These are phyloP conservation scores for Exophiala viscosa DNA, from an alignment of 2,329 filamentous ascomycete genomes.

Conservation along the genomic window DNA sequence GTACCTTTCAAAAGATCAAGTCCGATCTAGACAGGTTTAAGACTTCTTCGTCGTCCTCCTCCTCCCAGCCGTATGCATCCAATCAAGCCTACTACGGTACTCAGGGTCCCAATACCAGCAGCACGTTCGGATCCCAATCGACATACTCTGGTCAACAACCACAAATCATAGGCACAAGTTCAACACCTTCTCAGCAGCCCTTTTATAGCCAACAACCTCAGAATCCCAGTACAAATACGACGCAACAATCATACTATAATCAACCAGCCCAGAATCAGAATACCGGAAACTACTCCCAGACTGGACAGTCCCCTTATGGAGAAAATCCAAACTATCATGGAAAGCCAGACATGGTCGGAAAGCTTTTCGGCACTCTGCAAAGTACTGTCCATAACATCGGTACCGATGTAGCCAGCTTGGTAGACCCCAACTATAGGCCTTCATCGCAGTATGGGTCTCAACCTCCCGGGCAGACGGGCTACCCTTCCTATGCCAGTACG, in stretches of 20 bases:
- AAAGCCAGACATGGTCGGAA: conserved; percentile 32
- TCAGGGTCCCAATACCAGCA: conserved; percentile 10
- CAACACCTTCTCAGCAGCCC: background rate
- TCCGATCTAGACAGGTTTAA: conserved; percentile 34
- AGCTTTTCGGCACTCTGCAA: conserved; percentile 51
- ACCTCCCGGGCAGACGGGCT: conserved; percentile 10
- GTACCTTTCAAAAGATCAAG: conserved; percentile 49
- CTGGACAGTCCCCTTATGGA: conserved; percentile 20
- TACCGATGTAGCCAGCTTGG: conserved; percentile 42
- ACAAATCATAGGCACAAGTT: background rate
- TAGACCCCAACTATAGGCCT: conserved; percentile 35
- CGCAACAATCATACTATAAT: background rate
- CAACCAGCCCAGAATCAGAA: background rate
- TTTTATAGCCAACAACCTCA: conserved; percentile 2
- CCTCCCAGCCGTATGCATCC: conserved; percentile 29
- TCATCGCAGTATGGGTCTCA: conserved; percentile 26
- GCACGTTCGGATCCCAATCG: background rate
- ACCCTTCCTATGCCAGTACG: conserved; percentile 8
- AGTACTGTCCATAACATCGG: conserved; percentile 47
- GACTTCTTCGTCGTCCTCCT: conserved; percentile 11
- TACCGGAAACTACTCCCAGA: conserved; percentile 5
- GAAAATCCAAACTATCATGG: conserved; percentile 21
- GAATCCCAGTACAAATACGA: background rate
- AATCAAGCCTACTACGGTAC: conserved; percentile 20
- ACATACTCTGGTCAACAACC: conserved; percentile 4